Evolutionary conservation across 2,329 filamentous ascomycete genomes (phyloP), one percentile per base, ranked within the genome.

Genomic region (Calonectria henricotiae): DNA sequence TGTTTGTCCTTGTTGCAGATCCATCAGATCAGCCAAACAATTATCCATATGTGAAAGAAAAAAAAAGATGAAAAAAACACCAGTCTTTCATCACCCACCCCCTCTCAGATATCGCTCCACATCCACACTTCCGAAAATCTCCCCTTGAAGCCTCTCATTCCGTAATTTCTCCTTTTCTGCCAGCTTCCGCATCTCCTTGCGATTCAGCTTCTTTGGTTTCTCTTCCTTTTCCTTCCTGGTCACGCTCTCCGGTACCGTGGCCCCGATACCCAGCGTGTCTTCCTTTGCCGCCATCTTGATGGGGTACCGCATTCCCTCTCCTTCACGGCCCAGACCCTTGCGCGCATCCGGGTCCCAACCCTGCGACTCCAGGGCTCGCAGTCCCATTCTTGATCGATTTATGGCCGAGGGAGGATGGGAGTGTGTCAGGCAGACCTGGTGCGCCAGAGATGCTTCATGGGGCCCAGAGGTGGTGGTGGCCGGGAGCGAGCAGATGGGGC

Each of bases 331-430:
- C 0, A 98, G 86, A 0, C 95, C 95, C 17, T 84, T 81, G 3
- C 94, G 86, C 32, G 89, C 85, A 80, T 95, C 93, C 0, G 93
- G 92, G 75, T 95, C 91, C 90, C 92, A 95, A 32, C 93, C 93
- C 69, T 92, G 88, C 0, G 89, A 86, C 63, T 89, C 85, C 37
- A 95, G 86, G 32, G 92, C 89, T 5, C 88, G 84, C 7, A 95
- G 83, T 0, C 93, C 93, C 86, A 93, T 93, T 54, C 92, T 87
- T 5, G 86, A 88, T 39, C 93, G 88, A 80, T 94, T 91, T 23
- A 95, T 83, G 15, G 91, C 87, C 0, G 92, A 94, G 1, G 93
- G 93, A 7, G 92, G 92, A 69, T 93, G 90, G 0, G 91, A 92
- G 78, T 94, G 92, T 4, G 85, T 80, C 1, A 94, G 84, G 71